Percentiles rank a stretch among this genome's conserved stretches.
Conservation (phyloP, 805 yeast species). For the Metschnikowia hibisci region DNA sequence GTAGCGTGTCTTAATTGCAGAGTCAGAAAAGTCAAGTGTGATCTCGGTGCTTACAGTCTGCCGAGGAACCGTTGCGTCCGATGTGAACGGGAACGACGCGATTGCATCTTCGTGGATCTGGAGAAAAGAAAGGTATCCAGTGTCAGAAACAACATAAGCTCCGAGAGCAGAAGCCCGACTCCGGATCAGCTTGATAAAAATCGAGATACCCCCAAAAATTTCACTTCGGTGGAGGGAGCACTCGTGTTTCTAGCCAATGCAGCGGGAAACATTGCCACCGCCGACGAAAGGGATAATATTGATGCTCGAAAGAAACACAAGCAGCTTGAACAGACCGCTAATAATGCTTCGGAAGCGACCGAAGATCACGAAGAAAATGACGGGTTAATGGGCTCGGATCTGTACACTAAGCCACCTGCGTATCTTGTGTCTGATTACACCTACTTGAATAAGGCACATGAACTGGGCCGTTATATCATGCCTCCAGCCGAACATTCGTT, state of each 20-base stretch:
- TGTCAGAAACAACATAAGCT: not conserved
- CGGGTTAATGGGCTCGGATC: too few species aligned
- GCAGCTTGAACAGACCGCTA: slow-evolving; percentile 34
- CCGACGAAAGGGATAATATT: slow-evolving; percentile 60
- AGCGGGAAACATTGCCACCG: slow-evolving; percentile 70
- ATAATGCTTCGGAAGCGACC: not conserved
- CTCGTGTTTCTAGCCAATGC: slow-evolving; percentile 71
- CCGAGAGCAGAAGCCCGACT: not conserved
- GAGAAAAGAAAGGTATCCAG: slow-evolving; percentile 15
- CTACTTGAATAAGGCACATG: not conserved
- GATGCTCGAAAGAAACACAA: slow-evolving; percentile 49
- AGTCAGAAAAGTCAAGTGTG: slow-evolving; percentile 80
- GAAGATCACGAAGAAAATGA: not conserved
- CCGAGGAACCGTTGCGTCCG: slow-evolving; percentile 80
- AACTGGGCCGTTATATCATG: slow-evolving; percentile 28
- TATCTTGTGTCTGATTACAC: not conserved
- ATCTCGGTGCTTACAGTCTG: slow-evolving; percentile 67
- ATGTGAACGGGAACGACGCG: slow-evolving; percentile 76
- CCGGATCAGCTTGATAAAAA: not conserved
- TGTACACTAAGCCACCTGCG: slow-evolving; percentile 1
- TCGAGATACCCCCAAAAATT: slow-evolving; percentile 20
- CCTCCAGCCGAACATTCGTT: slow-evolving; percentile 42
- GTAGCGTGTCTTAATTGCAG: slow-evolving; percentile 86
- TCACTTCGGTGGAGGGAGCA: slow-evolving; percentile 54
- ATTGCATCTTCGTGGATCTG: slow-evolving; percentile 61